Evolutionary conservation across 2,329 filamentous ascomycete genomes (phyloP), one percentile per base, ranked within the genome.

Genomic region (Trichoderma sp.): DNA sequence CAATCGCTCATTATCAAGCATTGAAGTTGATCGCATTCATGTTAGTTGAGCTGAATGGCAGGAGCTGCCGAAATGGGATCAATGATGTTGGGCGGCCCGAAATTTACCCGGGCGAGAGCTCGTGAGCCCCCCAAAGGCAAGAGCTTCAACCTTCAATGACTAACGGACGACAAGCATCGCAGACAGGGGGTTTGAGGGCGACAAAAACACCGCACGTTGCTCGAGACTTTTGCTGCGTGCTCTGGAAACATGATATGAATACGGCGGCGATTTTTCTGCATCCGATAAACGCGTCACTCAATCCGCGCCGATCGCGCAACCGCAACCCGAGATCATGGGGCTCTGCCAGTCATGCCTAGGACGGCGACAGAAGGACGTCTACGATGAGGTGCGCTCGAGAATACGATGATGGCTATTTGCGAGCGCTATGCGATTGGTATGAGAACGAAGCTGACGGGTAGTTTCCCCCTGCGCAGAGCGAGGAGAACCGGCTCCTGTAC

Each of bases 331-430:
- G 70, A 80, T 65, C 73, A 91, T 91, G 89, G 89, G 89, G 73
- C 84, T 84, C 79, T 91, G 89, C 80, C 83, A 86, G 73, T 90
- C 89, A 71, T 91, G 89, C 77, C 81, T 91, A 58, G 88, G 89
- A 74, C 80, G 82, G 74, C 83, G 84, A 70, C 82, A 83, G 67
- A 83, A 82, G 74, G 86, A 88, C 74, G 80, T 82, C 36, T 86
- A 86, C 72, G 87, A 89, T 39, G 88, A 90, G 82, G 88, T 89
- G 76, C 72, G 83, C 76, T 32, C 30, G 24, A 36, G n/a, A 26
- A 7, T 51, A 51, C n/a, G n/a, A n/a, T 51, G 7, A 53, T 53
- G 15, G 4, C 9, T 18, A 18, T 34, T 9, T 36, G 58, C 58
- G n/a, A 64, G 4, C 28, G 56, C 57, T 34, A 32, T 62, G 66